These are phyloP conservation scores for Fusarium gaditjirri DNA, from an alignment of 2,329 filamentous ascomycete genomes.

Conservation along the genomic window DNA sequence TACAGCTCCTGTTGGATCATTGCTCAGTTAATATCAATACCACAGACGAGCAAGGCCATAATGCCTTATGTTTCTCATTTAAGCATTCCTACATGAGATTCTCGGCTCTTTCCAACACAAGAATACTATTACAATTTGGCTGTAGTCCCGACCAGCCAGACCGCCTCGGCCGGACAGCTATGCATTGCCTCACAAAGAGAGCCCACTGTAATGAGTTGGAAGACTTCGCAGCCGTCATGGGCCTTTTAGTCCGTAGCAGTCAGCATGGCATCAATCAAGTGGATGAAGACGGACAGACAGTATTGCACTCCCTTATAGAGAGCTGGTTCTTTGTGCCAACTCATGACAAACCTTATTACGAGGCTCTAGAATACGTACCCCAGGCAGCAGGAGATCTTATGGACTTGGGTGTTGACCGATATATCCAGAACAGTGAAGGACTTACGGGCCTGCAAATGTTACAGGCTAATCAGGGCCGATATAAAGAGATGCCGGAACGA, in stretches of 20 bases:
- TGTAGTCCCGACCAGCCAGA: background rate
- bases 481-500: background rate
- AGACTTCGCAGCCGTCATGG: too few relatives aligned
- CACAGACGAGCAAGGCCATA: rapidly evolving
- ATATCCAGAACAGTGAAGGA: background rate
- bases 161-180: rapidly evolving
- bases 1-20: background rate
- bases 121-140: background rate
- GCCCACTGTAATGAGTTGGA: too few relatives aligned
- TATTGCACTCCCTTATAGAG: background rate
- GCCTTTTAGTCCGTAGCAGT: rapidly evolving
- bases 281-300: rapidly evolving
- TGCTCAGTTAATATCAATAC: background rate
- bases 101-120: background rate
- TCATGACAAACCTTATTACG: too few relatives aligned
- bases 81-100: rapidly evolving
- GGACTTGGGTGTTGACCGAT: background rate
- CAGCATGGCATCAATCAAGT: background rate
- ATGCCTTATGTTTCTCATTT: background rate
- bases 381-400: rapidly evolving
- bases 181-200: background rate
- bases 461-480: too few relatives aligned
- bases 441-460: background rate
- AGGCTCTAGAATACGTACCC: too few relatives aligned
- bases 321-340: too few relatives aligned